A percentile compares a stretch with the other conserved stretches of the same genome.
These are phyloP conservation scores for Ilex paraguariensis DNA, from an alignment of 305 asterid species.

Conservation along the genomic window DNA sequence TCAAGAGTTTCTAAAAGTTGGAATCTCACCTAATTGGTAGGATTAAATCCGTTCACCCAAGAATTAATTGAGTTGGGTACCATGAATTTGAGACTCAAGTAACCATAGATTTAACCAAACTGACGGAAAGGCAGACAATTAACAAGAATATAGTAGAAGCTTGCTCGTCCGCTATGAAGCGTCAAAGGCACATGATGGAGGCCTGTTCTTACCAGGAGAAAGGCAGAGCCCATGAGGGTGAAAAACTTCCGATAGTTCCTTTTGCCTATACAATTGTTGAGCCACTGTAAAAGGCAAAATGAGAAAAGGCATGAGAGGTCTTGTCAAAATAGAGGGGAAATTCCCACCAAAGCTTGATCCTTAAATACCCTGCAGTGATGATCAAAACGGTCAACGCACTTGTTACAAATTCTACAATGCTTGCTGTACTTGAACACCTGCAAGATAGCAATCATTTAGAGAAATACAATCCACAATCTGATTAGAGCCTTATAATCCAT, in stretches of 20 bases:
- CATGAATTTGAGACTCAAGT: too few relatives aligned
- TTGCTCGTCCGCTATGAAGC: too few relatives aligned
- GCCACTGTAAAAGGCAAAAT: slow-evolving; percentile 61
- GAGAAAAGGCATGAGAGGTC: slow-evolving; percentile 15
- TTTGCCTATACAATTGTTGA: slow-evolving; percentile 96
- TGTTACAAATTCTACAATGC: slow-evolving; percentile 98
- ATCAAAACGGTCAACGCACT: slow-evolving; percentile 90
- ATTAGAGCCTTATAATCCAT: too few relatives aligned
- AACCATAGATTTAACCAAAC: too few relatives aligned
- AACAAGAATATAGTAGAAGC: too few relatives aligned
- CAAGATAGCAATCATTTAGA: slow-evolving; percentile 16
- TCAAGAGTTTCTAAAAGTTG: too few relatives aligned
- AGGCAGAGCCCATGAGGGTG: slow-evolving; percentile 88
- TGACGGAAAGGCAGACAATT: too few relatives aligned
- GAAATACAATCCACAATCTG: too few relatives aligned
- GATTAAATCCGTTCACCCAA: too few relatives aligned
- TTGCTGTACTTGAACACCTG: slow-evolving; percentile 98
- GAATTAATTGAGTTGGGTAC: too few relatives aligned
- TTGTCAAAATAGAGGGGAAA: slow-evolving; percentile 3
- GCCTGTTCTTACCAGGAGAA: slow-evolving; percentile 77
- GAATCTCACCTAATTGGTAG: too few relatives aligned
- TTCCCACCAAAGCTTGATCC: slow-evolving; percentile 4
- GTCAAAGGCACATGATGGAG: slow-evolving; percentile 12
- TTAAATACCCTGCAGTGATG: slow-evolving; percentile 94
- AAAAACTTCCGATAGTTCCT: slow-evolving; percentile 89